A percentile compares a stretch with the other conserved stretches of the same genome.
These are phyloP conservation scores for Diplotaxis tenuifolia DNA, from an alignment of 345 rosid species.

Conservation along the genomic window DNA sequence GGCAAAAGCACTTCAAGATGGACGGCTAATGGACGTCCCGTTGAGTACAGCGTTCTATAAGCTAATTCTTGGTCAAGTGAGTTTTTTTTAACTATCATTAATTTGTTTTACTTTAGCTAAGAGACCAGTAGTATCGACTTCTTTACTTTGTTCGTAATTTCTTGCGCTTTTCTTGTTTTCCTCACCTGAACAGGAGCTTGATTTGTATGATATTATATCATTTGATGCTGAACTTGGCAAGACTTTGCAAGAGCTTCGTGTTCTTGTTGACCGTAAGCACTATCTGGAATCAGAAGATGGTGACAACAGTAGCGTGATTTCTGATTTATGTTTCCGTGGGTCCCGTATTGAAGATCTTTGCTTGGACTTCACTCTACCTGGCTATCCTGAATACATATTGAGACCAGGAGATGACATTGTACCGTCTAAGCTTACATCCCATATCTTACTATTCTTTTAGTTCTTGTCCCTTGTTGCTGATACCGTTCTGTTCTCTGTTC, in stretches of 20 bases:
- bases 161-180: constrained; percentile 14
- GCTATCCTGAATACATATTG: constrained; percentile 81
- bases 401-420: constrained; percentile 85
- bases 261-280: constrained; percentile 75
- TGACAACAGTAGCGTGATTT: constrained; percentile 37
- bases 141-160: background rate
- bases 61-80: constrained; percentile 88
- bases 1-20: constrained; percentile 99
- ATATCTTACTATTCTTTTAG: constrained; percentile 4
- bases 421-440: constrained; percentile 22
- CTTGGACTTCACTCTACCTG: constrained; percentile 93
- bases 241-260: constrained; percentile 74
- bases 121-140: background rate
- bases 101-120: background rate
- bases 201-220: constrained; percentile 74
- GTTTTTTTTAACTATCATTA: constrained; percentile 16
- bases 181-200: constrained; percentile 75
- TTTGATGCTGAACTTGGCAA: constrained; percentile 90
- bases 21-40: constrained; percentile 89
- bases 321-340: constrained; percentile 61
- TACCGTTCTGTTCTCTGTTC: constrained; percentile 1
- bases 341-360: constrained; percentile 72
- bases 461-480: constrained; percentile 20
- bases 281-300: constrained; percentile 52
- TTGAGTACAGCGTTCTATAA: constrained; percentile 81